Conservation (phyloP, 495 filamentous ascomycete species). For the Aspergillus ostianus region DNA sequence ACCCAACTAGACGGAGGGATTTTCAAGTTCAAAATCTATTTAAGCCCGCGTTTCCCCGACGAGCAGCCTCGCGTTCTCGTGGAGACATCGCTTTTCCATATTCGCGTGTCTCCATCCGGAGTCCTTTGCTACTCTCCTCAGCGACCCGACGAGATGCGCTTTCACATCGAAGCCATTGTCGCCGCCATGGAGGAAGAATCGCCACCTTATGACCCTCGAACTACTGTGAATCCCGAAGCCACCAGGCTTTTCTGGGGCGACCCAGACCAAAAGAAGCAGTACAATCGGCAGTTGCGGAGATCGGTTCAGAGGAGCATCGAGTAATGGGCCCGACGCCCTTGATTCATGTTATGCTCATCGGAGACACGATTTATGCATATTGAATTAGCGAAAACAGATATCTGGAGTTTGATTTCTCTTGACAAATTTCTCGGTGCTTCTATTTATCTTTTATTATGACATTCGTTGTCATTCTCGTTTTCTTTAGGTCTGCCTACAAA, state of each 20-base stretch:
- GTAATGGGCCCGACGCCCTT: conserved; percentile 20
- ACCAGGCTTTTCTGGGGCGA: conserved; percentile 85
- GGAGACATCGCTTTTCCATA: conserved; percentile 80
- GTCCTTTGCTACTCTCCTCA: conserved; percentile 79
- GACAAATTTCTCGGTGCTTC: no score
- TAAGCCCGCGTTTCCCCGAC: conserved; percentile 89
- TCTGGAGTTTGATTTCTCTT: no score
- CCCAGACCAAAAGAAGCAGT: conserved; percentile 73
- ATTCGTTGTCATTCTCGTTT: neutral
- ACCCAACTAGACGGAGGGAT: conserved; percentile 91
- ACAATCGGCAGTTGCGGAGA: conserved; percentile 74
- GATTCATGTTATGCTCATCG: neutral
- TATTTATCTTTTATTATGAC: no score
- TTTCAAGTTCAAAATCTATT: conserved; percentile 73
- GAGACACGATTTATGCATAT: neutral
- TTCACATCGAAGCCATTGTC: conserved; percentile 84
- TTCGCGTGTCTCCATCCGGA: conserved; percentile 76
- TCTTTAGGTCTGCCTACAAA: neutral
- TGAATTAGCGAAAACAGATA: neutral
- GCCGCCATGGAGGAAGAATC: conserved; percentile 79
- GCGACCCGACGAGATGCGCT: conserved; percentile 72
- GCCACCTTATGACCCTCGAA: conserved; percentile 87
- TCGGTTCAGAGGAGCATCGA: conserved; percentile 55
- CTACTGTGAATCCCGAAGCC: conserved; percentile 83
- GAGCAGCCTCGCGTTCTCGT: conserved; percentile 85